Evolutionary conservation across 2,329 filamentous ascomycete species (phyloP).

Genomic region (Cercospora beticola): DNA sequence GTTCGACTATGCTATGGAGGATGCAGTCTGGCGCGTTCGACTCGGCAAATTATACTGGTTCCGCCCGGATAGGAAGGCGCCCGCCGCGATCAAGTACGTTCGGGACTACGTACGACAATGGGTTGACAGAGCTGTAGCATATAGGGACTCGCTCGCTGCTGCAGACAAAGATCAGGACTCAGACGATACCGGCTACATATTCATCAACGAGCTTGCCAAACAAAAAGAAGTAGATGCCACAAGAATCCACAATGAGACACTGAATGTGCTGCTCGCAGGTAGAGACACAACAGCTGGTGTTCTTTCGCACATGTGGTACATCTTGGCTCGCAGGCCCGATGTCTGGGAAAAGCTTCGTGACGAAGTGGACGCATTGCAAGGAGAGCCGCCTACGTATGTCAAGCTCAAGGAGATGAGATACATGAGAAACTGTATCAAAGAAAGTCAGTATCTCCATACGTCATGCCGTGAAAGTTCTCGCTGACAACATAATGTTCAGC

Average conservation of each 20-base stretch:
- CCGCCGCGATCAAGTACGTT: conserved; percentile 11
- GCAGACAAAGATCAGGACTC: conserved; percentile 17
- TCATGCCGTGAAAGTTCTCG: background rate
- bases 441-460: conserved; percentile 23
- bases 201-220: conserved; percentile 58
- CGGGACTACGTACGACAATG: conserved; percentile 17
- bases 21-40: conserved; percentile 6
- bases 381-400: conserved; percentile 44
- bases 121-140: conserved; percentile 20
- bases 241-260: conserved; percentile 42
- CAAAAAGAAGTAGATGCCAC: conserved; percentile 44
- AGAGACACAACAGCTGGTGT: conserved; percentile 53
- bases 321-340: conserved; percentile 24
- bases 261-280: conserved; percentile 53
- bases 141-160: conserved; percentile 7
- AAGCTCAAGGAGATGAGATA: conserved; percentile 32
- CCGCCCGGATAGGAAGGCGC: conserved; percentile 16
- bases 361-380: conserved; percentile 27
- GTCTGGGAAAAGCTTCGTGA: conserved; percentile 26
- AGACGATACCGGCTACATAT: conserved; percentile 40
- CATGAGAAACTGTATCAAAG: conserved; percentile 63
- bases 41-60: conserved; percentile 15
- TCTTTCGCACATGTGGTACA: conserved; percentile 45
- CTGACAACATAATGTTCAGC: conserved; percentile 13
- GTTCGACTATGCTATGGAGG: conserved; percentile 19